A percentile compares a stretch with the other conserved stretches of the same genome.
Evolutionary conservation across 768 basidiomycete species (phyloP).

Genomic region (Panaeolus cyanescens): DNA sequence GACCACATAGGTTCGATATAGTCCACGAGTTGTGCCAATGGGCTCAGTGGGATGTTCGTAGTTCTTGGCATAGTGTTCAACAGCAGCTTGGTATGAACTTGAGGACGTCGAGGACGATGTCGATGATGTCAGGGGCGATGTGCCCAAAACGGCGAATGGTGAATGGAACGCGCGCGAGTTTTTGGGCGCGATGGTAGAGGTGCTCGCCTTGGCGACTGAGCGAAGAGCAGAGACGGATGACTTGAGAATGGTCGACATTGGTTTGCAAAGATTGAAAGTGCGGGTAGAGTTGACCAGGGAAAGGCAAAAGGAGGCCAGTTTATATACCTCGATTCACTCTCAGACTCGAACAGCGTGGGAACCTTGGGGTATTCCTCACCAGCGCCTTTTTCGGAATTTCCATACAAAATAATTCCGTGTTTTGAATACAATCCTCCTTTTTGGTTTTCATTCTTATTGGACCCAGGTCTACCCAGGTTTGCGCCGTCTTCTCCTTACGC

Average conservation of each 20-base stretch:
- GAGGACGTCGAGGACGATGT: slow-evolving; percentile 29
- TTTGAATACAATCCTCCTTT: background rate
- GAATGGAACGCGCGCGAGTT: slow-evolving; percentile 61
- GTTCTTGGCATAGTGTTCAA: slow-evolving; percentile 59
- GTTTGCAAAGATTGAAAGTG: slow-evolving; percentile 4
- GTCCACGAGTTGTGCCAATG: slow-evolving; percentile 39
- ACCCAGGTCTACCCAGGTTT: slow-evolving; percentile 6
- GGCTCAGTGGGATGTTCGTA: slow-evolving; percentile 53
- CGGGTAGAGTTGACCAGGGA: slow-evolving; percentile 4
- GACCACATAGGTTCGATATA: slow-evolving; percentile 67
- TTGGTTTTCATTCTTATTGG: slow-evolving; percentile 3
- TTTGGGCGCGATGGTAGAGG: slow-evolving; percentile 8
- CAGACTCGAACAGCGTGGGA: slow-evolving; percentile 17
- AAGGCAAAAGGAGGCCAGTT: slow-evolving; percentile 9
- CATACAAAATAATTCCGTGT: background rate
- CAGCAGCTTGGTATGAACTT: slow-evolving; percentile 12
- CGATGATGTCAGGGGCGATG: slow-evolving; percentile 34
- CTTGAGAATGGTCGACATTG: slow-evolving; percentile 29
- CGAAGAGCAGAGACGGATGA: slow-evolving; percentile 23
- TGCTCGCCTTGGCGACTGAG: slow-evolving; percentile 20
- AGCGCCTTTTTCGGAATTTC: background rate
- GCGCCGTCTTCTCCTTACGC: too few species aligned
- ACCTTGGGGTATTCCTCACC: slow-evolving; percentile 24
- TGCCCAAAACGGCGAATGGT: slow-evolving; percentile 52
- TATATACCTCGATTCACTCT: slow-evolving; percentile 16